Evolutionary conservation across 164 flowering plant genomes (phyloP).

Genomic region (Vitis labrusca): DNA sequence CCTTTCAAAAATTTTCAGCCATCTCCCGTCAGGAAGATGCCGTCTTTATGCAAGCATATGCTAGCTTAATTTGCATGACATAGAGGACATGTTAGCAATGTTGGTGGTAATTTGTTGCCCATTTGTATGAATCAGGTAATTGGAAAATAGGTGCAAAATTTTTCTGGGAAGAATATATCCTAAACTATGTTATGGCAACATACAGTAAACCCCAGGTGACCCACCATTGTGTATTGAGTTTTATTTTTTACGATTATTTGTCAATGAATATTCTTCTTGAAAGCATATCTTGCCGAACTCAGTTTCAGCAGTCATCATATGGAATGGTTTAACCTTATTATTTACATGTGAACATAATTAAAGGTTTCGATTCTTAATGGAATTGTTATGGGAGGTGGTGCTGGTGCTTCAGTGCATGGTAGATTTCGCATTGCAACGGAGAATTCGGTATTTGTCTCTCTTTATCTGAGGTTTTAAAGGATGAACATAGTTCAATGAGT

Average conservation of each 20-base stretch:
- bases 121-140: conserved; percentile 37
- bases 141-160: conserved; percentile 58
- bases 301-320: too few relatives aligned
- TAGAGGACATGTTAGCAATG: neutral
- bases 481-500: too few relatives aligned
- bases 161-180: conserved; percentile 42
- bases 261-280: too few relatives aligned
- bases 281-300: too few relatives aligned
- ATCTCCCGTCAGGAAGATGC: too few relatives aligned
- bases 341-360: conserved; percentile 17
- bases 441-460: conserved; percentile 61
- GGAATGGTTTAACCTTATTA: neutral
- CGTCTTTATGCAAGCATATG: too few relatives aligned
- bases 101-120: neutral
- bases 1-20: too few relatives aligned
- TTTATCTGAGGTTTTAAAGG: neutral
- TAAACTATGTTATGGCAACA: conserved; percentile 69
- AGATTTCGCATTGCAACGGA: conserved; percentile 90
- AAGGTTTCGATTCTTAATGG: conserved; percentile 94
- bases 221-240: neutral
- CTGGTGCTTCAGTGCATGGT: conserved; percentile 88
- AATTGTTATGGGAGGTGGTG: conserved; percentile 96
- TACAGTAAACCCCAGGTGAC: conserved; percentile 68
- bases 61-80: neutral
- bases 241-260: too few relatives aligned